These are phyloP conservation scores for Penstemon barbatus DNA, from an alignment of 257 asterid species.

Conservation along the genomic window DNA sequence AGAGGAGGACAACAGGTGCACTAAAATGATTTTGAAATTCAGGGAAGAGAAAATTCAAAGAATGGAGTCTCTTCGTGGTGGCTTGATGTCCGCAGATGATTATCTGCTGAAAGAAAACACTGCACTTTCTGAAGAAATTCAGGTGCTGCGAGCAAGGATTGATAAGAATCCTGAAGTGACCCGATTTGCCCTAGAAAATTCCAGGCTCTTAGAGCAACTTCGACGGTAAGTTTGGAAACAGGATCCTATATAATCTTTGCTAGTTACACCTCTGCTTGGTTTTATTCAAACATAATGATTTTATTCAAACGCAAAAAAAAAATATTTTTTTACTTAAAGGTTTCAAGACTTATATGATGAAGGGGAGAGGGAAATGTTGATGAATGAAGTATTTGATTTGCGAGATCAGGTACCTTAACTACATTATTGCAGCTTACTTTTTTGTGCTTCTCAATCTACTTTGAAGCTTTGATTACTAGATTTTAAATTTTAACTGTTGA, in stretches of 20 bases:
- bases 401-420: slow-evolving; percentile 67
- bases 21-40: slow-evolving; percentile 94
- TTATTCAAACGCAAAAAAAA: slow-evolving; percentile 22
- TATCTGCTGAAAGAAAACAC: slow-evolving; percentile 73
- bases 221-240: slow-evolving; percentile 47
- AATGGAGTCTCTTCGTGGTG: slow-evolving; percentile 81
- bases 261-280: neutral
- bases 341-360: slow-evolving; percentile 94
- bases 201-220: slow-evolving; percentile 84
- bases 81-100: slow-evolving; percentile 61
- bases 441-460: slow-evolving; percentile 15
- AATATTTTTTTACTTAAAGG: slow-evolving; percentile 36
- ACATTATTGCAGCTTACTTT: neutral
- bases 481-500: slow-evolving; percentile 17
- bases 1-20: slow-evolving; percentile 93
- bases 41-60: slow-evolving; percentile 97
- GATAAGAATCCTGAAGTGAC: slow-evolving; percentile 97
- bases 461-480: slow-evolving; percentile 17
- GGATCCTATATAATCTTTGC: neutral
- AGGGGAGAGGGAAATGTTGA: slow-evolving; percentile 86
- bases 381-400: slow-evolving; percentile 74
- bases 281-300: slow-evolving; percentile 9
- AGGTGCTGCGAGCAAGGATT: slow-evolving; percentile 65
- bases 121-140: slow-evolving; percentile 69
- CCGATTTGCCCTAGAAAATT: slow-evolving; percentile 90